These are phyloP conservation scores for Acacia pycnantha DNA, from an alignment of 331 rosid genomes.

Conservation along the genomic window DNA sequence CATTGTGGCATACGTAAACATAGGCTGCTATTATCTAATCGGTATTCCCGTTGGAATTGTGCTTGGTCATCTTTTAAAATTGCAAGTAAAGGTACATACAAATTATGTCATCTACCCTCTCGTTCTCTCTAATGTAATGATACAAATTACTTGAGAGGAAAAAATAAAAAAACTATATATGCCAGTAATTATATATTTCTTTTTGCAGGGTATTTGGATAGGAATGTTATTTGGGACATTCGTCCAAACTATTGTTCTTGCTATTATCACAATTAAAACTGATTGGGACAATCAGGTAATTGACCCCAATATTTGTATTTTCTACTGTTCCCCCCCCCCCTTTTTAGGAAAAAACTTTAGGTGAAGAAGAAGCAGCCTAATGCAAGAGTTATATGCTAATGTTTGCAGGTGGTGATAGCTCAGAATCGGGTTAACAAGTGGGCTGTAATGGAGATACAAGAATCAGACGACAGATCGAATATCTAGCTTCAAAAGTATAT, in stretches of 20 bases:
- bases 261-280: conserved; percentile 45
- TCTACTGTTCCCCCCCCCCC: not conserved
- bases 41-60: not conserved
- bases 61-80: not conserved
- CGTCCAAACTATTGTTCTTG: conserved; percentile 29
- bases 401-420: conserved; percentile 36
- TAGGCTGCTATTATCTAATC: conserved; percentile 19
- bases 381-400: not conserved
- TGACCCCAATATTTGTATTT: not conserved
- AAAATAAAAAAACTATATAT: no score
- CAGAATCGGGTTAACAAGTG: conserved; percentile 41
- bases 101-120: not conserved
- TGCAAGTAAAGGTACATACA: not conserved
- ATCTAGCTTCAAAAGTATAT: not conserved
- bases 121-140: no score
- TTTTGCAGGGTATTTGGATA: not conserved
- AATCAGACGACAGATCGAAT: conserved; percentile 10
- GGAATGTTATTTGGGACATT: not conserved
- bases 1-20: conserved; percentile 57
- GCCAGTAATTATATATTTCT: not conserved
- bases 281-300: conserved; percentile 64
- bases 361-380: not conserved
- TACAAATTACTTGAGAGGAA: no score
- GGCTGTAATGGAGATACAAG: conserved; percentile 22
- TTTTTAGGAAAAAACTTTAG: not conserved